Base-by-base conservation (phyloP, 805 yeast species). In the Myxozyma neotropica region DNA sequence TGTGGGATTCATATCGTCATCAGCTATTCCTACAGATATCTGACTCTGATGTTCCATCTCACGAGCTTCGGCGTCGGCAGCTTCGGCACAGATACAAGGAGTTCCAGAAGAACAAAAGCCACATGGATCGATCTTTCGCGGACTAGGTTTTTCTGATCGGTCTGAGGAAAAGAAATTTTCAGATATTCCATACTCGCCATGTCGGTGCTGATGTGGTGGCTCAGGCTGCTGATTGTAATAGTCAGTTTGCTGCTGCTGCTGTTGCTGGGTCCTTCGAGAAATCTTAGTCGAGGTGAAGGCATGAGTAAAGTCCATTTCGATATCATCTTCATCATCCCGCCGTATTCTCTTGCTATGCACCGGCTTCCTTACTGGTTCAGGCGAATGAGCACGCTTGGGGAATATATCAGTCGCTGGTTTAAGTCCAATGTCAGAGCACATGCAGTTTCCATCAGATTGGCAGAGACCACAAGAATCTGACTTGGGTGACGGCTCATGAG, bases 71-170 rank as follows among this genome's bases (percentile, higher is more conserved):
- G 73, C 74, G 24, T 55, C 48, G 8, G 81, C 82, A 17, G 83
- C 88, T 67, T 90, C 97, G 27, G 93, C 83, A 72, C 97, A 93
- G 1, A 93, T 88, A 74, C 98, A 93, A 1, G 96, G 92, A 0
- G 96, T 85, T 66, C 85, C 94, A 66, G 89, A 96, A 0, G 96
- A 83, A 70, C 98, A 93, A 73, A 93, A 92, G 0, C 98, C 98
- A 74, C 98, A 93, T 59, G 87, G 83, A 65, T 88, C 95, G 60
- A 79, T 63, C 36, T 53, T 53, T 89, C 85, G 72, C 3, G 83
- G 83, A 72, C 86, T 90, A 49, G 79, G 73, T 64, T 83, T 88
- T 59, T 71, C 44, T 8, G 36, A n/a, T 40, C 58, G 21, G 4
- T 40, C 53, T 6, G 57, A 17, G 6, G 58, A 52, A 39, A 35